Evolutionary conservation across 805 yeast genomes (phyloP), one percentile per base, ranked within the genome.

Genomic region (Wickerhamomyces bisporus): DNA sequence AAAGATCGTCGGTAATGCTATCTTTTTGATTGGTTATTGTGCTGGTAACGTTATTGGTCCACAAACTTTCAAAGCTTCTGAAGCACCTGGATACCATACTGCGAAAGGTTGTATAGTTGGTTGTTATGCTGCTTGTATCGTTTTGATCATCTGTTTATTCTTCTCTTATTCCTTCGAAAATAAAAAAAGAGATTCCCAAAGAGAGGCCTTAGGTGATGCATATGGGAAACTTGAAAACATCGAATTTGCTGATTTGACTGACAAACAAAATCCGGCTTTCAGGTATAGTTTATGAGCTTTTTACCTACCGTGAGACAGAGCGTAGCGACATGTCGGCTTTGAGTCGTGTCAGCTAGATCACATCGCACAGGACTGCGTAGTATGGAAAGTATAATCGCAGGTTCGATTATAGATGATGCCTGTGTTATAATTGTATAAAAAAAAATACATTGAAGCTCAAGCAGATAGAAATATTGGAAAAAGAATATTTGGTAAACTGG

Each of bases 11-110:
- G 69, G 76, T 20, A 74, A 76, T 37, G 80, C 81, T 6, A 56
- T 79, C 26, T 71, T 71, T 34, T 67, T 83, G 57, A 68, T 82
- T 41, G 81, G 77, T 5, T 84, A 80, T 54, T 77, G 85, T 29
- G 72, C 76, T 32, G 85, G 86, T 13, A 78, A 81, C 55, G 64
- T 82, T 28, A 71, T 80, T 40, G 91, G 89, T 3, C 88, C 93
- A 5, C 87, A 81, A 58, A 69, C 83, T 15, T 84, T 84, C 62
- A 68, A 65, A 41, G 58, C 71, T 0, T 47, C 58, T 6, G 75
- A 81, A 41, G 79, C 76, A n/a, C 88, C 88, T 6, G 52, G 58
- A 29, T 84, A 81, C 50, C 60, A 55, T 7, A 72, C 75, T 24
- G 83, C 80, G 3, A 76, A 76, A 45, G 64, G 31, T 29, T 29